These are phyloP conservation scores for Phaffia rhodozyma DNA, from an alignment of 1,284 basidiomycete species.

Conservation along the genomic window DNA sequence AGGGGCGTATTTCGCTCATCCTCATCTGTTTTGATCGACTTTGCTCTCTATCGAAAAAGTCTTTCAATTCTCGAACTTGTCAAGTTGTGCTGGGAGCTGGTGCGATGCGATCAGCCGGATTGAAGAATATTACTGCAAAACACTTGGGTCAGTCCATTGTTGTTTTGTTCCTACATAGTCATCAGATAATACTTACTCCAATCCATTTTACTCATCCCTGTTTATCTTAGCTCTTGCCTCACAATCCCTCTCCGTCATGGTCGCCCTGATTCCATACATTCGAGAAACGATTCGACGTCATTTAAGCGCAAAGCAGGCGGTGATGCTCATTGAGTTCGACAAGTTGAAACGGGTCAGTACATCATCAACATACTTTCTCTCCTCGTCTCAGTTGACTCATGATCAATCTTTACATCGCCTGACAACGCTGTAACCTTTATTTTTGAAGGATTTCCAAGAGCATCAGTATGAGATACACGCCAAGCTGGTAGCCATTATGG, in stretches of 20 bases:
- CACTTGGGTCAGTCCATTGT: constrained; percentile 58
- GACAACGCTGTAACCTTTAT: constrained; percentile 1
- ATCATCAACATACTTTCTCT: neutral
- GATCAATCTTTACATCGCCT: neutral
- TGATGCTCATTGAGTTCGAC: constrained; percentile 96
- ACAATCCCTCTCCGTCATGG: constrained; percentile 86
- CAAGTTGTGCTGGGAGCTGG: constrained; percentile 96
- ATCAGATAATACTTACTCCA: constrained; percentile 17
- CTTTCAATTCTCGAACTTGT: constrained; percentile 96
- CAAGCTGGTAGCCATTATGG: constrained; percentile 97
- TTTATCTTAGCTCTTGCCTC: constrained; percentile 69
- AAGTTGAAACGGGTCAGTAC: constrained; percentile 76
- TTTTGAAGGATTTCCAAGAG: constrained; percentile 79
- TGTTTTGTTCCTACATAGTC: constrained; percentile 12
- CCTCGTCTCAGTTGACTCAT: neutral
- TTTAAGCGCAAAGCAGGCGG: constrained; percentile 80
- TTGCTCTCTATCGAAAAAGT: constrained; percentile 29
- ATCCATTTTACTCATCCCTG: neutral
- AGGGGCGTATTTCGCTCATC: constrained; percentile 1
- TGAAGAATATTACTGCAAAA: constrained; percentile 97
- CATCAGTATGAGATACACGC: constrained; percentile 98
- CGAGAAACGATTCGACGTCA: constrained; percentile 88
- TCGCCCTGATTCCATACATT: constrained; percentile 90
- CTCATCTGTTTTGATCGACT: neutral
- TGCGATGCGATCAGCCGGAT: constrained; percentile 90